A percentile compares a stretch with the other conserved stretches of the same genome.
phyloP scores from a whole-genome alignment of 2,329 filamentous ascomycete species.

The Claviceps digitariae region DNA sequence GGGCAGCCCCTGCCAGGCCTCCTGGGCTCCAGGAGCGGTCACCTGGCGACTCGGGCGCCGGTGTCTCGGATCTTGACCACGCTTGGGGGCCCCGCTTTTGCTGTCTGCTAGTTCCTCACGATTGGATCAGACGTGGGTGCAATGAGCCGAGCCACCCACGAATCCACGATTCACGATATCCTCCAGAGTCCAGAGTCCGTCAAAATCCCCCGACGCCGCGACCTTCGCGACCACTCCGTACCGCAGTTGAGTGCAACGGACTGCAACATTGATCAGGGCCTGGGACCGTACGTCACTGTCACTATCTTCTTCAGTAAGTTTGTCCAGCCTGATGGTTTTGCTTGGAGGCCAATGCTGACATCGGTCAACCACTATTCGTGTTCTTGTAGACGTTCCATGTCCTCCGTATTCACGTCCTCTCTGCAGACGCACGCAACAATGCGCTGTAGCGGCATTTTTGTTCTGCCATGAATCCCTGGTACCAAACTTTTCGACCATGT shows the following conservation, averaged over 20 bases:
- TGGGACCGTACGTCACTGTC: neutral
- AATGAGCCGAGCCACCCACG: neutral
- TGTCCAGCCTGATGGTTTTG: neutral
- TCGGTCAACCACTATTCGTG: too few species aligned
- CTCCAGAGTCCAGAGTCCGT: too few species aligned
- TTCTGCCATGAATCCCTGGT: neutral
- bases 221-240: neutral
- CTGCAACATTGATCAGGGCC: neutral
- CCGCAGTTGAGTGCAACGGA: neutral
- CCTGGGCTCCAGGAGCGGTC: neutral
- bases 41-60: neutral
- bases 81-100: neutral
- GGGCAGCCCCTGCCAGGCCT: neutral
- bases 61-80: neutral
- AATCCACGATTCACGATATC: neutral
- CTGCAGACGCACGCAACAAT: neutral
- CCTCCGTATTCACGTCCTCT: neutral
- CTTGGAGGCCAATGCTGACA: neutral
- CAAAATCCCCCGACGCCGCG: too few species aligned
- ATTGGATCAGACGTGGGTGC: neutral
- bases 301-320: neutral
- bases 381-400: neutral
- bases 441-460: neutral
- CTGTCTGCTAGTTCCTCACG: neutral
- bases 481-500: neutral